Evolutionary conservation across 2,329 filamentous ascomycete species (phyloP).

Genomic region (Aspergillus sp.): DNA sequence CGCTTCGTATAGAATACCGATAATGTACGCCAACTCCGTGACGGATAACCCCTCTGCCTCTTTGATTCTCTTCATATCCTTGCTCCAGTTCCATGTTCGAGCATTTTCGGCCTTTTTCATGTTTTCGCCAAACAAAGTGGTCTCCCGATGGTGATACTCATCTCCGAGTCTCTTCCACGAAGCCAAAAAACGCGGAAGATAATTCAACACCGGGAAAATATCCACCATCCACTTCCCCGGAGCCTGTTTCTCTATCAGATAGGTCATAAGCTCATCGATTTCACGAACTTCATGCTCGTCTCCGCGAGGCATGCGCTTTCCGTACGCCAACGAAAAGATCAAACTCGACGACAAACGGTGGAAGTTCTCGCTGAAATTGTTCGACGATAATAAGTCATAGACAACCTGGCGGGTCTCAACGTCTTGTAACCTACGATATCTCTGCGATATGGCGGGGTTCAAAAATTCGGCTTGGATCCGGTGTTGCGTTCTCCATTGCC

Average conservation of each 20-base stretch:
- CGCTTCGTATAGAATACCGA: constrained; percentile 43
- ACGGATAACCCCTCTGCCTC: constrained; percentile 39
- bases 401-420: constrained; percentile 43
- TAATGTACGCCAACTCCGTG: constrained; percentile 39
- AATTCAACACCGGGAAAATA: constrained; percentile 37
- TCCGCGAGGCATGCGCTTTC: constrained; percentile 36
- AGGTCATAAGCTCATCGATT: constrained; percentile 37
- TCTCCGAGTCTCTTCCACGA: constrained; percentile 30
- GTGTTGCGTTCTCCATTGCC: constrained; percentile 34
- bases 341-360: constrained; percentile 46
- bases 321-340: constrained; percentile 46
- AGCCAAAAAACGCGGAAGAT: constrained; percentile 30
- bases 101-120: constrained; percentile 6
- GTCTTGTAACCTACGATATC: constrained; percentile 40
- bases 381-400: constrained; percentile 33
- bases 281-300: constrained; percentile 41
- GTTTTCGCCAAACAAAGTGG: constrained; percentile 14
- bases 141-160: constrained; percentile 10
- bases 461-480: constrained; percentile 32
- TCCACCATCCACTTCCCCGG: constrained; percentile 30
- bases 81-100: constrained; percentile 22
- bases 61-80: constrained; percentile 15
- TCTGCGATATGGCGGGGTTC: constrained; percentile 21
- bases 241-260: background rate
- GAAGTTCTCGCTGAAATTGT: constrained; percentile 40